Conservation (phyloP, 2,329 filamentous ascomycete species). For the Plenodomus lindquistii region DNA sequence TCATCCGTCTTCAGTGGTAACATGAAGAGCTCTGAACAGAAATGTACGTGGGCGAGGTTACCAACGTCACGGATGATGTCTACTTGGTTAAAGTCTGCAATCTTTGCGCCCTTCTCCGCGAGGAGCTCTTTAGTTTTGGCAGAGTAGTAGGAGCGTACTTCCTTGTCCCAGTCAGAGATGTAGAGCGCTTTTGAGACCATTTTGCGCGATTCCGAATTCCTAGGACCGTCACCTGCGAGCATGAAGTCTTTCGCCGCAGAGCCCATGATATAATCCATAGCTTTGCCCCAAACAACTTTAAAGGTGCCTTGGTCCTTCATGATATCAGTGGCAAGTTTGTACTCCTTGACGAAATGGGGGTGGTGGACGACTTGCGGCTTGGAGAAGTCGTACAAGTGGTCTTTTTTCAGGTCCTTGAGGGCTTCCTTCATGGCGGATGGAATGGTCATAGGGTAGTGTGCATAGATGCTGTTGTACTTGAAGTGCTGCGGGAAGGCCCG, state of each 20-base stretch:
- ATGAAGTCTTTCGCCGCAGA: conserved; percentile 60
- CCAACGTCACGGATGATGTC: conserved; percentile 68
- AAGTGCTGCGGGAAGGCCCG: conserved; percentile 82
- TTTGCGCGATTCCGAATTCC: conserved; percentile 32
- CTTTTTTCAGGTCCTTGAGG: conserved; percentile 68
- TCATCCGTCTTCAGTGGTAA: conserved; percentile 59
- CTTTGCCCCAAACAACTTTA: conserved; percentile 66
- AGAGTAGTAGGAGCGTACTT: conserved; percentile 71
- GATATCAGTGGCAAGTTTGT: conserved; percentile 65
- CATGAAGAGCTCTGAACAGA: conserved; percentile 59
- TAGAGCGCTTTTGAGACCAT: conserved; percentile 60
- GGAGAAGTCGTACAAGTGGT: conserved; percentile 70
- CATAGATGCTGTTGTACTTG: conserved; percentile 76
- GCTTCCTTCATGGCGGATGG: conserved; percentile 74
- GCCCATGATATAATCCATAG: conserved; percentile 66
- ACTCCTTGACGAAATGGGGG: conserved; percentile 60
- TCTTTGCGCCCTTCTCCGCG: conserved; percentile 64
- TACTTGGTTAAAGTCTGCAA: conserved; percentile 66
- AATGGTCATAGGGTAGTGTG: conserved; percentile 74
- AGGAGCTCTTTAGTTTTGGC: conserved; percentile 66
- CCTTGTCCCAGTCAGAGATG: conserved; percentile 63
- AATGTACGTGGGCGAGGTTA: conserved; percentile 59
- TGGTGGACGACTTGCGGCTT: conserved; percentile 57
- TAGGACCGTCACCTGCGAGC: conserved; percentile 49
- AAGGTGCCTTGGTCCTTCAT: conserved; percentile 65